A percentile compares a stretch with the other conserved stretches of the same genome.
Evolutionary conservation across 2,329 filamentous ascomycete species (phyloP).

Genomic region (Fusarium transvaalense): DNA sequence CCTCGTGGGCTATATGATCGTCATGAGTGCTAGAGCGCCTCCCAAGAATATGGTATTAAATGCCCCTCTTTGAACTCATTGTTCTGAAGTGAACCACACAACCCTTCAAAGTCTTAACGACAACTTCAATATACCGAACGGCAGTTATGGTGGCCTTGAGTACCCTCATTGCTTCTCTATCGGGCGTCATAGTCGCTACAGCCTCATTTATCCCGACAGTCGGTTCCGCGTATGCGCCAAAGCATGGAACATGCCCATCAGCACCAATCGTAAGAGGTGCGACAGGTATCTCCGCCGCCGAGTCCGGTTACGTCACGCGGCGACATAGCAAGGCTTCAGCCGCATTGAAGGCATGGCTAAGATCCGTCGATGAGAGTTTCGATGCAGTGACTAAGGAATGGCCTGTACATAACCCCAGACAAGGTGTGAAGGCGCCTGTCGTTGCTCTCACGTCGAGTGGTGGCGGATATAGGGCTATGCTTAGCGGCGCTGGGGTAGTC

Average conservation of each 20-base stretch:
- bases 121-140: neutral
- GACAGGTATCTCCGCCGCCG: neutral
- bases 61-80: neutral
- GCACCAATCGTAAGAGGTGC: neutral
- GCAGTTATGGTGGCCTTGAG: conserved; percentile 1
- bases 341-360: conserved; percentile 2
- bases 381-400: neutral
- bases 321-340: conserved; percentile 8
- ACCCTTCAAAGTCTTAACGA: no score
- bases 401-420: neutral
- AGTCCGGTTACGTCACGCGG: neutral
- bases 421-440: neutral
- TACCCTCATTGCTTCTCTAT: neutral
- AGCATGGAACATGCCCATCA: conserved; percentile 3
- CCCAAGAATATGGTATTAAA: neutral
- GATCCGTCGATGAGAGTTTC: neutral
- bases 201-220: neutral
- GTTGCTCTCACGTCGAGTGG: conserved; percentile 16
- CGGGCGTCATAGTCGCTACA: neutral
- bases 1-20: neutral
- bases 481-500: conserved; percentile 13
- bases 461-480: conserved; percentile 18
- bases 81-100: neutral
- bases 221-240: conserved; percentile 9
- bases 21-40: neutral